Conservation (phyloP, 306 rosid species). For the Lathyrus tuberosus region DNA sequence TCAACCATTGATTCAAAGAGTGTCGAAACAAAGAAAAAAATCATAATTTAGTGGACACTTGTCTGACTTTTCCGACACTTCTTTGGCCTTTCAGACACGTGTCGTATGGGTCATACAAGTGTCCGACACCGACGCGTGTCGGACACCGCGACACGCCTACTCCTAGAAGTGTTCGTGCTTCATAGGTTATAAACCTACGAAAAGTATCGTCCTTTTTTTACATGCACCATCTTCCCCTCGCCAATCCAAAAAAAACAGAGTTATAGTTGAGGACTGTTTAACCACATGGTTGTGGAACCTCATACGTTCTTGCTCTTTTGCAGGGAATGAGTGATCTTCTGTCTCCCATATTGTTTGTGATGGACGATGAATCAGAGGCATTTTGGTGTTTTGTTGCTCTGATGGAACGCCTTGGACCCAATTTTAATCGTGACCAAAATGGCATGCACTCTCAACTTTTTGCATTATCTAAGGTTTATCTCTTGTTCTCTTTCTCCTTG, state of each 20-base stretch:
- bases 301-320: slow-evolving; percentile 30
- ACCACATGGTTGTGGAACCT: slow-evolving; percentile 26
- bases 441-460: slow-evolving; percentile 99
- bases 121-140: no score
- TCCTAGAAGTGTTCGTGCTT: no score
- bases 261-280: slow-evolving; percentile 14
- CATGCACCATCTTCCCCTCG: background rate
- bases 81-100: no score
- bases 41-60: no score
- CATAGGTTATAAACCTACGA: slow-evolving; percentile 19
- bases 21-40: no score
- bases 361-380: slow-evolving; percentile 87
- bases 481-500: slow-evolving; percentile 38
- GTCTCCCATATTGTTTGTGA: slow-evolving; percentile 85
- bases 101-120: no score
- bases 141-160: no score
- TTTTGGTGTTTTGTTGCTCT: slow-evolving; percentile 98
- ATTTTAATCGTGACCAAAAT: slow-evolving; percentile 96
- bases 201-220: slow-evolving; percentile 4
- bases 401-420: slow-evolving; percentile 97
- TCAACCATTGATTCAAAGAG: no score
- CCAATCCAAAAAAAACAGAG: background rate
- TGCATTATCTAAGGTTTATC: slow-evolving; percentile 88
- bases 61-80: no score
- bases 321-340: slow-evolving; percentile 99